phyloP scores from a whole-genome alignment of 2,329 filamentous ascomycete genomes.

The Madurella mycetomatis region DNA sequence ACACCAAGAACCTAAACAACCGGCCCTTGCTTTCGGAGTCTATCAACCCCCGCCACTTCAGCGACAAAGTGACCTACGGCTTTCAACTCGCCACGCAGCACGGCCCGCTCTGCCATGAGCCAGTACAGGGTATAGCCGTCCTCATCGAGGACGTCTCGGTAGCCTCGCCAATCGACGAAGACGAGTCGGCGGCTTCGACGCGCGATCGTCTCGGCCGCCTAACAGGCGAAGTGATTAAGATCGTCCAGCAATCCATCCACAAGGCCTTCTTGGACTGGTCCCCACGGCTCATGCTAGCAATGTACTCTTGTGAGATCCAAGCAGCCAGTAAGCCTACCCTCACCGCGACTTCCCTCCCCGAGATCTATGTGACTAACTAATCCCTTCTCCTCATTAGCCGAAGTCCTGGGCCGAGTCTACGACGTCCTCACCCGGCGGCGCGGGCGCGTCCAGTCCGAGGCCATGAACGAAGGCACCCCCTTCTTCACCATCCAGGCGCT shows the following conservation, averaged over 20 bases:
- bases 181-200: slow-evolving; percentile 45
- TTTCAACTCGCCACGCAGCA: slow-evolving; percentile 90
- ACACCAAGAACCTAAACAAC: slow-evolving; percentile 21
- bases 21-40: slow-evolving; percentile 43
- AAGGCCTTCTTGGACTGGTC: slow-evolving; percentile 93
- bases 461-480: slow-evolving; percentile 89
- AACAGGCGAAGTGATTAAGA: slow-evolving; percentile 90
- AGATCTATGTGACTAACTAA: no score
- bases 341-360: no score
- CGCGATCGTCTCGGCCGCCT: slow-evolving; percentile 70
- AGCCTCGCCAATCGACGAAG: slow-evolving; percentile 42
- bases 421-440: slow-evolving; percentile 93
- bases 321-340: slow-evolving; percentile 62
- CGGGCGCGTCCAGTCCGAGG: slow-evolving; percentile 82
- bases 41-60: slow-evolving; percentile 63
- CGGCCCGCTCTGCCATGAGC: slow-evolving; percentile 88
- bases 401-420: slow-evolving; percentile 93
- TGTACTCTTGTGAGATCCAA: slow-evolving; percentile 98
- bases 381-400: slow-evolving; percentile 47
- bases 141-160: slow-evolving; percentile 77
- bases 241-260: slow-evolving; percentile 76
- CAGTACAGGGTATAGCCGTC: slow-evolving; percentile 87
- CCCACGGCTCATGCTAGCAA: slow-evolving; percentile 88
- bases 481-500: slow-evolving; percentile 92
- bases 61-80: slow-evolving; percentile 86